Base-by-base conservation (phyloP, 2,329 filamentous ascomycete species). In the Fusarium domesticum region DNA sequence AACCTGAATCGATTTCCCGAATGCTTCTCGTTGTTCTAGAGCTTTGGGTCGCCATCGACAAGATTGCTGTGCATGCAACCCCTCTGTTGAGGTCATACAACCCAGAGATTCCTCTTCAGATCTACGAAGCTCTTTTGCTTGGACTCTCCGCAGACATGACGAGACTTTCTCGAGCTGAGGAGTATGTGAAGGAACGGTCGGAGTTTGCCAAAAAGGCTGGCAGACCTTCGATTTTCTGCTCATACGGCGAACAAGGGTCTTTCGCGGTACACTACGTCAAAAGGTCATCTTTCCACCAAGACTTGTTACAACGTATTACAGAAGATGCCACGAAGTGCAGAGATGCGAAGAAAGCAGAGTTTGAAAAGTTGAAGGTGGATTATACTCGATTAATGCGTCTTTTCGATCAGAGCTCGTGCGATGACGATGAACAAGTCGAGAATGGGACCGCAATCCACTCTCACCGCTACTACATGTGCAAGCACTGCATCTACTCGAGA, bases 21-120 rank as follows among this genome's bases (percentile, higher is more conserved):
- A 81, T 83, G 74, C 44, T 81, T 3, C 66, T 85, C 1, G 78
- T 73, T 0, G 53, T 77, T 0, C 51, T 81, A 3, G 78, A 84
- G 42, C 58, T 85, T 0, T 85, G 81, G 82, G 57, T 78, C 6
- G 76, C 75, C 0, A 70, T 73, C 8, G 81, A 85, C 47, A 73
- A 65, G 39, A 64, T 67, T 2, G 72, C 73, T 1, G 62, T 68
- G 2, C 12, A 43, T 1, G 43, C 62, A 0, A 64, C 69, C n/a
- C 63, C 69, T 0, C 47, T 78, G 5, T 54, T 84, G 0, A 6
- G 6, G 0, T 58, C 77, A 0, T 84, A 79, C 47, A 57, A 69
- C 6, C 67, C 74, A 0, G 70, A 70, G 4, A 57, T 84, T 1
- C 67, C 69, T 0, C 10, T 40, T 0, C 34, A 52, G 0, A 42